Evolutionary conservation across 768 basidiomycete genomes (phyloP), one percentile per base, ranked within the genome.

Genomic region (Lactifluus piperatus): DNA sequence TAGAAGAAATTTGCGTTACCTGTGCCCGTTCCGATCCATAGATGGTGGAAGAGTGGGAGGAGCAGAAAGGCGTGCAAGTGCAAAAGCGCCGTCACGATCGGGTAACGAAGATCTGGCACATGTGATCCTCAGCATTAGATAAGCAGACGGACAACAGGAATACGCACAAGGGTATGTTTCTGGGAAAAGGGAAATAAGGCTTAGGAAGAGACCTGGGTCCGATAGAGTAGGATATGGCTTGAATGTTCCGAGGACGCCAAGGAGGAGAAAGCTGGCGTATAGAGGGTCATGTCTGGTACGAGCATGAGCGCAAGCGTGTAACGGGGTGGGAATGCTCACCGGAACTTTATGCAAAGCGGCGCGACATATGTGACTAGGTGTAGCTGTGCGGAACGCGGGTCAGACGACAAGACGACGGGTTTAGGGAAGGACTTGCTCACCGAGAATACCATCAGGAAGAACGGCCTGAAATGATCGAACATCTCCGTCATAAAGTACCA

Each of bases 401-500:
- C 39, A 60, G 20, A 24, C 22, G 45, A 47, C n/a, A 2, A 36
- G 44, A 24, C 9, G 30, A 14, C 14, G 16, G 9, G 1, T 7
- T n/a, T 39, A 3, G 50, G 44, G n/a, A 24, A 36, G 37, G n/a
- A 50, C 16, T 4, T 16, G 70, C 86, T 48, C 65, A 94, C 94
- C 18, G 87, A 89, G 71, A 97, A 98, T 18, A 89, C 90, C 79
- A 94, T 87, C 32, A 97, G 75, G 78, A 97, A 99, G 74, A 97
- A 97, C 4, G 86, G 83, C 30, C 97, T 77, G 77, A 97, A 99
- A 69, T 98, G 89, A 68, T 97, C 95, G 63, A 99, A 99, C 90
- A 97, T 97, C 70, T 98, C 95, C 11, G 93, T 97, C 74, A 98
- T 97, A 75, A 98, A 98, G 71, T 98, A 98, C 95, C 95, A 98